Conservation (phyloP, 495 filamentous ascomycete genomes). For the Xylaria cubensis region DNA sequence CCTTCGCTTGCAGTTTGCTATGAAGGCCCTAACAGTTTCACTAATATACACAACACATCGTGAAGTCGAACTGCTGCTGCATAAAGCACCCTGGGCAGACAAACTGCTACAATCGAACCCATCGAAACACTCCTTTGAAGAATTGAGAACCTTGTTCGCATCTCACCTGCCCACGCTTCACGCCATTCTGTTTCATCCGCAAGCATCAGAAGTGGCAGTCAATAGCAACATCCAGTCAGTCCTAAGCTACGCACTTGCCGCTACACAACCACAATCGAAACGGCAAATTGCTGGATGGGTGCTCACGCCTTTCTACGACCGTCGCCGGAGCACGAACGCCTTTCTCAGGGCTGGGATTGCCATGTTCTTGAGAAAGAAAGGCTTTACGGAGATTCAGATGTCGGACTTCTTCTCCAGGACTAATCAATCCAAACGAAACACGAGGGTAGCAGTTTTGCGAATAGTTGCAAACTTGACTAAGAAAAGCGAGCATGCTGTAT, state of each 20-base stretch:
- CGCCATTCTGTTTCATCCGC: slow-evolving; percentile 12
- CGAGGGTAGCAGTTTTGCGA: background rate
- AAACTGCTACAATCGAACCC: slow-evolving; percentile 8
- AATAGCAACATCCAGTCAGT: background rate
- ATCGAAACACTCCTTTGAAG: slow-evolving; percentile 12
- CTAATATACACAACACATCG: slow-evolving; percentile 14
- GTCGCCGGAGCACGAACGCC: slow-evolving; percentile 1
- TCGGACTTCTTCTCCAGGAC: slow-evolving; percentile 1
- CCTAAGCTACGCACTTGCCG: slow-evolving; percentile 9
- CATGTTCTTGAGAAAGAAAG: slow-evolving; percentile 1
- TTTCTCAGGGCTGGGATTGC: slow-evolving; percentile 9
- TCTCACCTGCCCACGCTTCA: slow-evolving; percentile 10
- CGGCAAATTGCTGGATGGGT: slow-evolving; percentile 12
- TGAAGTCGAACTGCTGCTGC: slow-evolving; percentile 9
- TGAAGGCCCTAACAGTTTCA: slow-evolving; percentile 9
- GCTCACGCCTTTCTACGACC: background rate
- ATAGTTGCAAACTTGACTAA: slow-evolving; percentile 11
- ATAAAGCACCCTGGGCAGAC: slow-evolving; percentile 16
- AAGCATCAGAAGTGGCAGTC: background rate
- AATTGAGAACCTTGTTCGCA: background rate
- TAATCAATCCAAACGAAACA: background rate
- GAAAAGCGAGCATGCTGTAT: slow-evolving; percentile 1
- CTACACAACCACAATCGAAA: slow-evolving; percentile 8
- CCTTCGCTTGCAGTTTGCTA: slow-evolving; percentile 6
- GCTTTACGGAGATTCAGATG: slow-evolving; percentile 7